phyloP scores from a whole-genome alignment of 768 basidiomycete species.

The Leccinum pellstonianum region DNA sequence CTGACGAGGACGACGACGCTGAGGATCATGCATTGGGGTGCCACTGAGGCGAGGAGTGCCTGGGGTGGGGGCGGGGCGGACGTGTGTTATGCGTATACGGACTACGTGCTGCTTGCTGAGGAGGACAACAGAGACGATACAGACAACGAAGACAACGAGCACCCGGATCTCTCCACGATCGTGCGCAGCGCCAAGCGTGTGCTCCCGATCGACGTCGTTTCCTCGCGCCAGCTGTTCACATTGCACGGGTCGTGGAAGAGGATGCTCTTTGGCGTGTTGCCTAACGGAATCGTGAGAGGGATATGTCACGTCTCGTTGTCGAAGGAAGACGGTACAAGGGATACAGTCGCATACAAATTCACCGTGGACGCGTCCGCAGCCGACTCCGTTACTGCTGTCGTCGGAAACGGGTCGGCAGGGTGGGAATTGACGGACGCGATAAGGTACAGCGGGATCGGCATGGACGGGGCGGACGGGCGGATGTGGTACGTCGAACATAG shows the following conservation, averaged over 20 bases:
- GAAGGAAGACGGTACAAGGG: too few relatives aligned
- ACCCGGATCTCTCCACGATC: conserved; percentile 3
- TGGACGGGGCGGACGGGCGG: conserved; percentile 4
- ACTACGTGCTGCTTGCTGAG: conserved; percentile 8
- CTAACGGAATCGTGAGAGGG: too few relatives aligned
- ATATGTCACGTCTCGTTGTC: too few relatives aligned
- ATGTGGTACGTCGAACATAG: neutral
- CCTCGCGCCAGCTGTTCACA: conserved; percentile 11
- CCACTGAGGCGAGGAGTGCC: too few relatives aligned
- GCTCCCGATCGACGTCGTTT: conserved; percentile 5
- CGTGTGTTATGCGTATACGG: conserved; percentile 10
- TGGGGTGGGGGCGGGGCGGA: too few relatives aligned
- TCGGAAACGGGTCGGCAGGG: conserved; percentile 14
- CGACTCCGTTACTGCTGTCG: neutral
- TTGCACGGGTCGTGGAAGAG: neutral
- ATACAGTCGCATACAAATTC: too few relatives aligned
- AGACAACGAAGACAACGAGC: neutral
- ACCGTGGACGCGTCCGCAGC: too few relatives aligned
- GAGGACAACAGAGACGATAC: neutral
- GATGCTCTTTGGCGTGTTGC: too few relatives aligned
- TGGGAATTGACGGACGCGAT: neutral
- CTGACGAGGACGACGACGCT: conserved; percentile 13
- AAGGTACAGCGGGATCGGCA: neutral
- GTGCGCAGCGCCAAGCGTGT: conserved; percentile 3
- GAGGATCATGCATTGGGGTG: conserved; percentile 17